Evolutionary conservation across 2,329 filamentous ascomycete species (phyloP).

Genomic region (Colletotrichum lindemuthianum): DNA sequence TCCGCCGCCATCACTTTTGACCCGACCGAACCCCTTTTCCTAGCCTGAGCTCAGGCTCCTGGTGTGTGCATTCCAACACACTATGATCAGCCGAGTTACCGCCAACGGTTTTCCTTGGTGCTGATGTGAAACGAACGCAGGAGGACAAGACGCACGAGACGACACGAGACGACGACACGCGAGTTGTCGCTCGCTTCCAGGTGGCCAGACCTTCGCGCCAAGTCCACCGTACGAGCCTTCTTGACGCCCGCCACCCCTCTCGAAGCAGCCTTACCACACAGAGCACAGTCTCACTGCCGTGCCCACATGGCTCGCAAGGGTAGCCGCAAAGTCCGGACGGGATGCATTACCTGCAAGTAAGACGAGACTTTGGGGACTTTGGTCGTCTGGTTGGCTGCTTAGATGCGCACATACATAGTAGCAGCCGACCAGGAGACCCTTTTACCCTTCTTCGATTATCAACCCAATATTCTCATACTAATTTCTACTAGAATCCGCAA

Average conservation of each 20-base stretch:
- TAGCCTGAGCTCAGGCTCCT: no score
- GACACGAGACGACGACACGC: no score
- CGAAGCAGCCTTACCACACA: neutral
- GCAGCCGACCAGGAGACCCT: slow-evolving; percentile 45
- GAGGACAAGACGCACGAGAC: no score
- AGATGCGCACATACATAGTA: neutral
- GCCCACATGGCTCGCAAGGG: slow-evolving; percentile 49
- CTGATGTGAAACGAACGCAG: no score
- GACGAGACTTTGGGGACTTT: slow-evolving; percentile 39
- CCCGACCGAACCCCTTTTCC: no score
- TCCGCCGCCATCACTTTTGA: neutral
- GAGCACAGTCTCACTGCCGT: neutral
- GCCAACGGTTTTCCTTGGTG: no score
- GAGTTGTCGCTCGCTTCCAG: no score
- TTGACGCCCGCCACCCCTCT: no score
- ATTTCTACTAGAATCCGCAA: slow-evolving; percentile 56
- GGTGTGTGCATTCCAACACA: no score
- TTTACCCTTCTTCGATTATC: neutral
- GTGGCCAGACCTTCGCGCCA: no score
- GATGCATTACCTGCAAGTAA: slow-evolving; percentile 65
- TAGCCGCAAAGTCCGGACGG: slow-evolving; percentile 57
- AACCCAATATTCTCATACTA: neutral
- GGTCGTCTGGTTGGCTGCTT: neutral
- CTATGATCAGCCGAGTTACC: no score
- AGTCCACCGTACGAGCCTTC: no score